phyloP scores from a whole-genome alignment of 257 asterid species.

The Primulina eburnea region DNA sequence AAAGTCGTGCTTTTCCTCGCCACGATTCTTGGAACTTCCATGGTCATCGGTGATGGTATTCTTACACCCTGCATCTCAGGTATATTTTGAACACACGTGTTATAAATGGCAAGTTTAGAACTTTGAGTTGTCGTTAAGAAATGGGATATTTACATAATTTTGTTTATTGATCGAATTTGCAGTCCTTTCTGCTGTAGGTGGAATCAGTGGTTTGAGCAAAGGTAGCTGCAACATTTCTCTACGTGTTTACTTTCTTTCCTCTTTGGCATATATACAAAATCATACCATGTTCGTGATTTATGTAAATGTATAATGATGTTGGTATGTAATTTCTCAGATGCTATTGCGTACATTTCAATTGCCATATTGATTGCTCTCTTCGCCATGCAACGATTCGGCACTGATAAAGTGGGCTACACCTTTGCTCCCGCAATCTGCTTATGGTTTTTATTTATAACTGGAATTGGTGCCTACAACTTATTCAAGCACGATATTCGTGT shows the following conservation, averaged over 20 bases:
- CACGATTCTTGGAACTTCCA: constrained; percentile 72
- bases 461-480: constrained; percentile 56
- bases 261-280: too few relatives aligned
- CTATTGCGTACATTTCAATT: constrained; percentile 42
- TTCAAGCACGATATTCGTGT: constrained; percentile 40
- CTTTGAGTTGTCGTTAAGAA: too few relatives aligned
- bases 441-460: constrained; percentile 51
- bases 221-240: constrained; percentile 17
- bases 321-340: constrained; percentile 34
- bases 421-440: constrained; percentile 63
- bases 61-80: constrained; percentile 74
- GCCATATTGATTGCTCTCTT: constrained; percentile 51
- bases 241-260: background rate
- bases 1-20: constrained; percentile 50
- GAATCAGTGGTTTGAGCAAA: constrained; percentile 40
- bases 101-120: too few relatives aligned
- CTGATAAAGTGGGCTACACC: constrained; percentile 67
- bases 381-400: constrained; percentile 60
- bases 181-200: constrained; percentile 75
- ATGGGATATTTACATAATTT: background rate
- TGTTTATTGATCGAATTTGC: constrained; percentile 19
- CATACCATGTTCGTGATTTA: background rate
- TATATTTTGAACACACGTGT: too few relatives aligned
- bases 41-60: constrained; percentile 89
- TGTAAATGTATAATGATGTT: background rate